Percentiles rank a stretch among this genome's conserved stretches.
phyloP scores from a whole-genome alignment of 2,329 filamentous ascomycete species.

The Hypoxylon sp. region DNA sequence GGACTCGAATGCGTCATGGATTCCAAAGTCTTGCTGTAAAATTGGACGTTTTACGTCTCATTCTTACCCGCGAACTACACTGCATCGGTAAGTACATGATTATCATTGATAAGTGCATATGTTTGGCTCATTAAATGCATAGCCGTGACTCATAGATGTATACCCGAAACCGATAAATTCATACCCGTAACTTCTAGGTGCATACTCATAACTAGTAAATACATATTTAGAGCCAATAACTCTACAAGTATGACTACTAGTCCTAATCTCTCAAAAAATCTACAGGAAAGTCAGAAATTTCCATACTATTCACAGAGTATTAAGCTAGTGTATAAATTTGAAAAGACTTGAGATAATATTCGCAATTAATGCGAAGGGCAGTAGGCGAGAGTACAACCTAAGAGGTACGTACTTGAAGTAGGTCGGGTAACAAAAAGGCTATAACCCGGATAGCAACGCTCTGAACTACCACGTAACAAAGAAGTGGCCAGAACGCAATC shows the following conservation, averaged over 20 bases:
- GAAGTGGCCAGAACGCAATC: background rate
- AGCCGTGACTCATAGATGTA: background rate
- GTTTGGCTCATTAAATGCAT: background rate
- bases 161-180: background rate
- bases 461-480: background rate
- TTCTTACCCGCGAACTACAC: background rate
- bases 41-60: background rate
- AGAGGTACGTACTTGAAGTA: background rate
- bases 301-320: background rate
- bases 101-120: background rate
- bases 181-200: background rate
- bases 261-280: background rate
- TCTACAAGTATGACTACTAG: background rate
- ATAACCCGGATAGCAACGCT: background rate
- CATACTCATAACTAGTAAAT: background rate
- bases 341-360: background rate
- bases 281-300: background rate
- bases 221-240: background rate
- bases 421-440: background rate
- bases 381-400: background rate
- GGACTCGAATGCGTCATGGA: constrained; percentile 33
- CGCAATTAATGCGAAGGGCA: background rate
- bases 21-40: constrained; percentile 6
- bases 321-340: background rate
- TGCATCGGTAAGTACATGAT: background rate